Base-by-base conservation (phyloP, 1,284 basidiomycete species). In the Rhizopogon parksii region DNA sequence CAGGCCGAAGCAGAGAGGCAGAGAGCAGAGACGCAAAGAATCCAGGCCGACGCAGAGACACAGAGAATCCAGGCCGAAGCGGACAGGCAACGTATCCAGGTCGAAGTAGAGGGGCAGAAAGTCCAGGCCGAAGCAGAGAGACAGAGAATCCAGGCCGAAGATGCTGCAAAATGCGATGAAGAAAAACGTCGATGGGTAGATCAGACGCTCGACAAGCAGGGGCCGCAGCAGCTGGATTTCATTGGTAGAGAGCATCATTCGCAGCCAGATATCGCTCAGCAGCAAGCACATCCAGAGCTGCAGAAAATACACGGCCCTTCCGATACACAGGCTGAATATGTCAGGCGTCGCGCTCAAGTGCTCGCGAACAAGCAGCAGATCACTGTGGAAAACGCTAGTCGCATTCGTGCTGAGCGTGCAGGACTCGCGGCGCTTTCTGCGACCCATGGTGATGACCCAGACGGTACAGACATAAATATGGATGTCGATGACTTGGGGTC, bases 1-100 rank as follows among this genome's bases (percentile, higher is more conserved):
- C 38, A 49, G 1, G 47, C 50, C 2, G 47, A 56, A 36, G 46
- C 39, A 5, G 55, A 62, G 46, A 49, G 46, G 21, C 50, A 46
- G 24, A 54, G 40, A 37, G 19, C 19, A 19, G 19, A 19, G 19
- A 19, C 2, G 19, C 19, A 21, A 3, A 21, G 19, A 21, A 45
- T 30, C 8, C 38, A 47, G 1, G 46, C 48, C 2, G 47, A 56
- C 30, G 46, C 40, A 8, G 55, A 60, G 46, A 49, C 45, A 15
- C 50, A 46, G 24, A 54, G 40, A 37, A 55, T 32, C 34, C 48
- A 47, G 30, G 53, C 7, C 3, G 46, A 46, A 39, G 49, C 47
- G 6, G 34, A 45, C 21, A 21, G 21, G 21, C 21, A 21, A 4
- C 3, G 21, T 4, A 42, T 30, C 19, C 40, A 32, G 27, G 53